phyloP scores from a whole-genome alignment of 2,329 filamentous ascomycete genomes.

The Hyphodiscus sp. region DNA sequence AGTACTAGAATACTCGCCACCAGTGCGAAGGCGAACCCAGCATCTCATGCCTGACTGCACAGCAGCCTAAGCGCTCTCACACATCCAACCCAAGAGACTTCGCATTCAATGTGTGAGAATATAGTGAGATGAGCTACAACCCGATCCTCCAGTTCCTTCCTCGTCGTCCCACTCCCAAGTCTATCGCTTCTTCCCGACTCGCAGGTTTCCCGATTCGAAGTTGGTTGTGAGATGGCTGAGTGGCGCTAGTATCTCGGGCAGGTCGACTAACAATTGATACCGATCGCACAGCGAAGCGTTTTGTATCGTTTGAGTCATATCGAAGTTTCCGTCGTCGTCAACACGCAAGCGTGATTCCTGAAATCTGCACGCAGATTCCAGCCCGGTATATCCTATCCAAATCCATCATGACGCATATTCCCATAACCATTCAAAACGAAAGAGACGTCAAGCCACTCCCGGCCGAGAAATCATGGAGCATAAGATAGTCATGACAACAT shows the following conservation, averaged over 20 bases:
- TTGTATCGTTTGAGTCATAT: constrained; percentile 13
- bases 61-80: constrained; percentile 14
- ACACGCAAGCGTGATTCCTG: constrained; percentile 25
- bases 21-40: constrained; percentile 12
- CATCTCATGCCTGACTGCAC: constrained; percentile 21
- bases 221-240: constrained; percentile 6
- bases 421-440: constrained; percentile 16
- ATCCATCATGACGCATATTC: constrained; percentile 14
- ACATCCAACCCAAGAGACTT: constrained; percentile 2
- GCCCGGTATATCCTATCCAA: constrained; percentile 16
- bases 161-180: constrained; percentile 4
- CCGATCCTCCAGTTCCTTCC: constrained; percentile 5
- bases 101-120: constrained; percentile 16
- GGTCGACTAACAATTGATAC: constrained; percentile 12
- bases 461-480: constrained; percentile 12
- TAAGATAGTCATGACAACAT: constrained; percentile 17
- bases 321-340: constrained; percentile 20
- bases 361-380: constrained; percentile 18
- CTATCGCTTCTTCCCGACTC: constrained; percentile 12
- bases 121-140: constrained; percentile 29
- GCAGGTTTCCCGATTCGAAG: constrained; percentile 15
- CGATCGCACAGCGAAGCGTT: constrained; percentile 17
- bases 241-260: constrained; percentile 9
- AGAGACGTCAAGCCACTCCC: constrained; percentile 27
- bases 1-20: constrained; percentile 17